Evolutionary conservation across 2,329 filamentous ascomycete genomes (phyloP).

Genomic region (Aspergillus puulaauensis): DNA sequence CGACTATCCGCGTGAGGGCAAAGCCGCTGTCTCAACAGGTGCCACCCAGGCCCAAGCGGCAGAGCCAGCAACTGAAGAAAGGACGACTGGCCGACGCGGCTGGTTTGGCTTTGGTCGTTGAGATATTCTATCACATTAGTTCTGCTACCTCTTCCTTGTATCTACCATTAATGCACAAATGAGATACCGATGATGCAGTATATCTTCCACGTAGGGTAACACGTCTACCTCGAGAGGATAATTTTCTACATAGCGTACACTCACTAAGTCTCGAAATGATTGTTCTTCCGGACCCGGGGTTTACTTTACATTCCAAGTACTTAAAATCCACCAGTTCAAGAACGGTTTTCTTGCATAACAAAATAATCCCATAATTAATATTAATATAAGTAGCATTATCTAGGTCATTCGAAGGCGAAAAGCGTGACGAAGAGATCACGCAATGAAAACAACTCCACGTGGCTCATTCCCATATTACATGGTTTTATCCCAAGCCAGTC

Average conservation of each 20-base stretch:
- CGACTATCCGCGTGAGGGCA: slow-evolving; percentile 70
- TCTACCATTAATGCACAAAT: neutral
- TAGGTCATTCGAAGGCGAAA: slow-evolving; percentile 18
- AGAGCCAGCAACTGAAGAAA: slow-evolving; percentile 34
- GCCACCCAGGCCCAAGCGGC: slow-evolving; percentile 25
- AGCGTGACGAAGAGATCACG: neutral
- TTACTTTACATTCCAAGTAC: neutral
- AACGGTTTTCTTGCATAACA: too few species aligned
- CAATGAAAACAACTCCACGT: slow-evolving; percentile 12
- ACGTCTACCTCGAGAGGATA: too few species aligned
- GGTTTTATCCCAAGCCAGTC: slow-evolving; percentile 10
- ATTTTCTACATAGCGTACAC: too few species aligned
- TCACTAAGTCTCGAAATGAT: neutral
- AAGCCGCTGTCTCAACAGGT: slow-evolving; percentile 12
- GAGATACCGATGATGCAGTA: neutral
- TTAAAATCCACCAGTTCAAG: too few species aligned
- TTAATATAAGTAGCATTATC: slow-evolving; percentile 24
- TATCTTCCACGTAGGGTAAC: neutral
- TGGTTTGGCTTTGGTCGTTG: slow-evolving; percentile 71
- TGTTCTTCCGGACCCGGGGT: neutral
- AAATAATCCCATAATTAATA: slow-evolving; percentile 19
- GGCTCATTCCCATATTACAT: slow-evolving; percentile 22
- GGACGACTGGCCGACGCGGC: slow-evolving; percentile 63
- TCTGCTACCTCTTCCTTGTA: neutral
- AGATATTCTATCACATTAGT: neutral